These are phyloP conservation scores for Calocybe gambosa DNA, from an alignment of 1,284 basidiomycete species.

Conservation along the genomic window DNA sequence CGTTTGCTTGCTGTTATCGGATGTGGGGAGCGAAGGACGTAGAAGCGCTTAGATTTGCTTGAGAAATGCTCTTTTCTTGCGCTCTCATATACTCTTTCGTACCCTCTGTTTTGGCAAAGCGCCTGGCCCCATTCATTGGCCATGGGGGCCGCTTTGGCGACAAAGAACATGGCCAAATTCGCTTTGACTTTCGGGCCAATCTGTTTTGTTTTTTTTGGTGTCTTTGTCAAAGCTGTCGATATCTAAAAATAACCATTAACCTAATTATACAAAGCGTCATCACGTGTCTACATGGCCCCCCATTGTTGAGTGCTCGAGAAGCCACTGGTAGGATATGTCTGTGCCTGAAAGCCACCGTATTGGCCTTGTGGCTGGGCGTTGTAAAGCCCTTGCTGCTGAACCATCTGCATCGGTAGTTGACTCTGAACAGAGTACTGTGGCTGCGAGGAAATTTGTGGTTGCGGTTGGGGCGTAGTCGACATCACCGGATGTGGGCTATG, in stretches of 20 bases:
- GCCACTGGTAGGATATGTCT: conserved; percentile 18
- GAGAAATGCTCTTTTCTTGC: neutral
- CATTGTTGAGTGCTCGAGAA: conserved; percentile 24
- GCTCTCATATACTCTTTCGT: conserved; percentile 3
- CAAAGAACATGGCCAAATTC: too few relatives aligned
- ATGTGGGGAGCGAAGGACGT: neutral
- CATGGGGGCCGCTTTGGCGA: neutral
- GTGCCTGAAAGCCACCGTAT: conserved; percentile 16
- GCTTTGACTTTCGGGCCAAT: neutral
- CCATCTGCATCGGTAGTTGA: conserved; percentile 18
- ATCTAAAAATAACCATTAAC: neutral
- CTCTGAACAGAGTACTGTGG: too few relatives aligned
- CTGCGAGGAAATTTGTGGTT: too few relatives aligned
- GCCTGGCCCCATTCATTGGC: conserved; percentile 1
- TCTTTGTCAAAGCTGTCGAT: neutral
- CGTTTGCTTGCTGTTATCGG: neutral
- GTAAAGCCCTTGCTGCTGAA: conserved; percentile 4
- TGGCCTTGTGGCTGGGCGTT: conserved; percentile 12
- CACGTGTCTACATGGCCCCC: conserved; percentile 23
- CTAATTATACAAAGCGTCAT: neutral
- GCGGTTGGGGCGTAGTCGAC: conserved; percentile 17
- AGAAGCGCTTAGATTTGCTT: neutral
- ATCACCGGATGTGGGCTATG: conserved; percentile 23
- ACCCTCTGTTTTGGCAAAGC: conserved; percentile 1
- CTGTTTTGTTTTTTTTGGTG: neutral